Conservation (phyloP, 2,329 filamentous ascomycete genomes). For the Fusarium sp. region DNA sequence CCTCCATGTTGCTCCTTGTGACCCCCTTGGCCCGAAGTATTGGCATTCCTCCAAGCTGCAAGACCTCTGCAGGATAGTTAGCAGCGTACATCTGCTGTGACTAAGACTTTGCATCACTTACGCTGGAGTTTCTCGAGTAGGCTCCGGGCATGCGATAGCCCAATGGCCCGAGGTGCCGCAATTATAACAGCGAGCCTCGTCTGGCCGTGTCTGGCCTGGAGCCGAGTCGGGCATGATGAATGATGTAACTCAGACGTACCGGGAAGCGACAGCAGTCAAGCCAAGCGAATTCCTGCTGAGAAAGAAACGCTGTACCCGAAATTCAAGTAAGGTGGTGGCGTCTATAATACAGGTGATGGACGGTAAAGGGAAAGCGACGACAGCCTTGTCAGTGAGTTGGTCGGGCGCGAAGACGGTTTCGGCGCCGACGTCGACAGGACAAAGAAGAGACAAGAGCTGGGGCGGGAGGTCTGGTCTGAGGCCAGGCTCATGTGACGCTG, state of each 20-base stretch:
- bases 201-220: constrained; percentile 45
- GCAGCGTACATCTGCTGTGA: constrained; percentile 9
- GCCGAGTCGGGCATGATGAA: constrained; percentile 44
- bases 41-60: constrained; percentile 49
- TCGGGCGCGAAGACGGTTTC: constrained; percentile 18
- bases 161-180: constrained; percentile 61
- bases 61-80: constrained; percentile 45
- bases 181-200: constrained; percentile 60
- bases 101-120: constrained; percentile 49
- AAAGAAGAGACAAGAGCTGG: constrained; percentile 16
- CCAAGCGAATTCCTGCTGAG: constrained; percentile 12
- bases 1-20: constrained; percentile 44
- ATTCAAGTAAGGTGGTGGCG: constrained; percentile 1
- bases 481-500: constrained; percentile 29
- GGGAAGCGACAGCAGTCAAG: neutral
- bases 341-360: constrained; percentile 16
- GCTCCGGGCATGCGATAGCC: constrained; percentile 61
- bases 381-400: constrained; percentile 20
- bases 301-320: neutral
- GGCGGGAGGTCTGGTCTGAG: constrained; percentile 21
- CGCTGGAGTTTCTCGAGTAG: constrained; percentile 58
- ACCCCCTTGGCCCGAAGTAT: constrained; percentile 40
- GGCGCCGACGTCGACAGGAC: neutral
- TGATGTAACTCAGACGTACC: constrained; percentile 1
- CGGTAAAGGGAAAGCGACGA: constrained; percentile 6